Evolutionary conservation across 2,329 filamentous ascomycete genomes (phyloP), one percentile per base, ranked within the genome.

Genomic region (Ciborinia camelliae): DNA sequence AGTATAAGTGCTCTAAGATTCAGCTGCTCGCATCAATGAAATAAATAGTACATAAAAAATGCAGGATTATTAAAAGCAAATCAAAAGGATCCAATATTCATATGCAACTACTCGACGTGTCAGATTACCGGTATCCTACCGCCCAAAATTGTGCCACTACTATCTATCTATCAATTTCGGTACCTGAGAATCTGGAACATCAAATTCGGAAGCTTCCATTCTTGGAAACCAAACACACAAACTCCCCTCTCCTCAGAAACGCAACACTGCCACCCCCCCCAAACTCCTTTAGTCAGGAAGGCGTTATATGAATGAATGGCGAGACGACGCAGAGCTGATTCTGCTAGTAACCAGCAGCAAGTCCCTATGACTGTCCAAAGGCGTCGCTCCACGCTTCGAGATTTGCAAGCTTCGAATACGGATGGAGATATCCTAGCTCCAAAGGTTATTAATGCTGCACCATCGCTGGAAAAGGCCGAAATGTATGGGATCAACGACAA

Each of bases 401-500:
- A 82, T 62, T 68, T 75, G 4, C 72, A 76, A 71, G 76, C 77
- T 69, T 77, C 80, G 65, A 54, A 63, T 35, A 69, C 75, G 65
- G 76, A 78, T 75, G 76, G 75, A 68, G 74, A 73, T 68, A 67
- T 73, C 68, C 74, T 74, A 71, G 78, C 73, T 66, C 81, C 77
- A 20, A 82, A 83, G 72, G 79, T 83, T 64, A 84, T 84, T 73
- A 82, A 84, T 73, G 82, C 81, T 65, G 80, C 77, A 45, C 81
- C 81, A 39, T 81, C 81, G 7, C 77, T 84, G 70, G 81, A 83
- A 73, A 82, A 83, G 76, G 81, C 81, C 67, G 78, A 83, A 68
- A 79, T 82, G 76, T 83, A 82, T 75, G 81, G 82, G 68, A 83
- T 83, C 72, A 78, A 82, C 73, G 81, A 84, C 75, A 78, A 81